Conservation (phyloP, 2,329 filamentous ascomycete genomes). For the Penicillium freii region DNA sequence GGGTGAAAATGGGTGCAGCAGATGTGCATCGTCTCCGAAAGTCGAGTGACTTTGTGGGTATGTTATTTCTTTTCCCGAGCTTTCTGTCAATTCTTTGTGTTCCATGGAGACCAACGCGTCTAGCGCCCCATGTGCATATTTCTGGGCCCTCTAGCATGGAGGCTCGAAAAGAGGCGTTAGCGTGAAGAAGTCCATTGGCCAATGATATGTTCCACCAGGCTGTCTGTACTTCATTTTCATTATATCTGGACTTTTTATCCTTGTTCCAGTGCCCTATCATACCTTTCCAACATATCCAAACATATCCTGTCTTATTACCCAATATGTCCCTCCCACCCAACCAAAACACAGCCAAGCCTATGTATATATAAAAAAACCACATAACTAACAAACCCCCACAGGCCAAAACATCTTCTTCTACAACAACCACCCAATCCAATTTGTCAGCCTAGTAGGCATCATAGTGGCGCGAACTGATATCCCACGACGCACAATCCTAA, state of each 20-base stretch:
- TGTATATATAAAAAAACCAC: neutral
- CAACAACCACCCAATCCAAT: constrained; percentile 73
- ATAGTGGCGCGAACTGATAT: constrained; percentile 62
- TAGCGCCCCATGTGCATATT: neutral
- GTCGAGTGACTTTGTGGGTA: constrained; percentile 54
- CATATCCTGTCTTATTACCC: neutral
- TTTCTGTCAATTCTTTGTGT: neutral
- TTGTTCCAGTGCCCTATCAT: neutral
- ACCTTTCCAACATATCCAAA: neutral
- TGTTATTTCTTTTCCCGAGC: neutral
- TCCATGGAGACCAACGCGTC: neutral
- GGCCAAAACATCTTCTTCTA: constrained; percentile 62
- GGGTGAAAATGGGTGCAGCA: constrained; percentile 59
- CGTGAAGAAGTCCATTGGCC: neutral
- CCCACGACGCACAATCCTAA: constrained; percentile 52
- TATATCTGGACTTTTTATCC: neutral
- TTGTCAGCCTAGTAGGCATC: constrained; percentile 68
- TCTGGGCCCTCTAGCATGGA: neutral
- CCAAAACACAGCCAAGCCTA: neutral
- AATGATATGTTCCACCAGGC: neutral
- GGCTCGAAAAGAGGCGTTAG: neutral
- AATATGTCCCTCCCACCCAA: neutral
- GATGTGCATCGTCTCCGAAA: constrained; percentile 55
- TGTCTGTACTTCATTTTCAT: neutral
- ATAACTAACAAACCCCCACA: constrained; percentile 23